These are phyloP conservation scores for Rhamnella rubrinervis DNA, from an alignment of 331 rosid species.

Conservation along the genomic window DNA sequence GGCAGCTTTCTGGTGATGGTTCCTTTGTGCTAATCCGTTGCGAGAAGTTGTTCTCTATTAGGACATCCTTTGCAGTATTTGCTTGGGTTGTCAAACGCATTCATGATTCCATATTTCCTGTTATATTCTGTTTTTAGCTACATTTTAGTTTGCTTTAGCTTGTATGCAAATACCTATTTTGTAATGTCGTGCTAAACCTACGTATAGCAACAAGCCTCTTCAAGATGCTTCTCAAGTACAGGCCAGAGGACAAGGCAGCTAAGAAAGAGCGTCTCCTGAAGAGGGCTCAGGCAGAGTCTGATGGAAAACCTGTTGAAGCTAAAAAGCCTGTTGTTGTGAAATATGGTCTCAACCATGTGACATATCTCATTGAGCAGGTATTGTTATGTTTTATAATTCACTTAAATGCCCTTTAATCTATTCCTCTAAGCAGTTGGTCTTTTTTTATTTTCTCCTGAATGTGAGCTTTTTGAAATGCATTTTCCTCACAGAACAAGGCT, in stretches of 20 bases:
- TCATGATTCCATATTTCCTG: neutral
- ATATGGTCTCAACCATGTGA: conserved; percentile 45
- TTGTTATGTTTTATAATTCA: neutral
- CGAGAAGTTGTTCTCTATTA: too few relatives aligned
- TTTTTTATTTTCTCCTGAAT: neutral
- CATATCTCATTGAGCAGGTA: conserved; percentile 49
- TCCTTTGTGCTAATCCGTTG: too few relatives aligned
- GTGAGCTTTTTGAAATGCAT: neutral
- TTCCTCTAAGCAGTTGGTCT: neutral
- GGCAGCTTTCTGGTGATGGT: neutral
- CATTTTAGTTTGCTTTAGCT: neutral
- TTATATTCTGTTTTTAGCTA: neutral
- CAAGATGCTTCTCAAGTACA: conserved; percentile 46
- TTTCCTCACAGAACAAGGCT: conserved; percentile 43
- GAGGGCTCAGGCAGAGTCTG: conserved; percentile 38
- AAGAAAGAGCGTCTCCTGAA: conserved; percentile 40
- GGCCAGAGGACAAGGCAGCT: conserved; percentile 43
- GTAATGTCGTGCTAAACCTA: too few relatives aligned
- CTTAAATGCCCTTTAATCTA: neutral
- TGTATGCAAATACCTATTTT: neutral
- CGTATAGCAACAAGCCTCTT: conserved; percentile 33
- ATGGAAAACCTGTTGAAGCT: conserved; percentile 32
- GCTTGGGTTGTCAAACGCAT: too few relatives aligned
- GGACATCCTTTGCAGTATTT: too few relatives aligned
- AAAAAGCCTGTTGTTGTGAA: conserved; percentile 44